Evolutionary conservation across 164 flowering plant genomes (phyloP).

Genomic region (Echeveria elegans): DNA sequence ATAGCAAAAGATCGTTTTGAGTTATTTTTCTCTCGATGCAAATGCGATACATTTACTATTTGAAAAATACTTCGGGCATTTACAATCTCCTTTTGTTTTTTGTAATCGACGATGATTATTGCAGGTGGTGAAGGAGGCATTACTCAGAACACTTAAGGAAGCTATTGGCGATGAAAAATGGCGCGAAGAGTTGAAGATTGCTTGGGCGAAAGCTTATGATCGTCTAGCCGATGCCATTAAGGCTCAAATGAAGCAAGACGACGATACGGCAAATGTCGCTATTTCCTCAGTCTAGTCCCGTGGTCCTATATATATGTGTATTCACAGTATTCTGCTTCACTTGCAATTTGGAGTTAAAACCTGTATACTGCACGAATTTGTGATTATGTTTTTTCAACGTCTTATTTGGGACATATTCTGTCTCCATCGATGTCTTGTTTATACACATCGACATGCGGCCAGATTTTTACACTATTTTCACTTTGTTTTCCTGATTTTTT

Average conservation of each 20-base stretch:
- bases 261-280: slow-evolving; percentile 1
- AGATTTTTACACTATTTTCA: too few relatives aligned
- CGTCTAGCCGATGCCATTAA: slow-evolving; percentile 44
- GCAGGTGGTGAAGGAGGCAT: slow-evolving; percentile 63
- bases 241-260: slow-evolving; percentile 35
- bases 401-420: background rate
- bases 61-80: too few relatives aligned
- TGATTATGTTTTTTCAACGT: background rate
- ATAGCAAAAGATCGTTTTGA: too few relatives aligned
- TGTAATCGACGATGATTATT: too few relatives aligned
- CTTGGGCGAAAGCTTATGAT: slow-evolving; percentile 52
- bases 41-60: too few relatives aligned
- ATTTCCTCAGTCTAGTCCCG: background rate
- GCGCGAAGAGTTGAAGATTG: slow-evolving; percentile 35
- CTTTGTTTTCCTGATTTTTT: too few relatives aligned
- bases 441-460: too few relatives aligned
- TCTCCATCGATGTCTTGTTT: too few relatives aligned
- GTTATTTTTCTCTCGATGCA: too few relatives aligned
- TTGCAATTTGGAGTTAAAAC: background rate
- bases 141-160: slow-evolving; percentile 43
- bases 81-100: too few relatives aligned
- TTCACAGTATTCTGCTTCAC: background rate
- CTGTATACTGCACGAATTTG: too few relatives aligned
- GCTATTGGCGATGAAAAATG: slow-evolving; percentile 35
- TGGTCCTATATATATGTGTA: background rate